Evolutionary conservation across 345 rosid species (phyloP).

Genomic region (Erysimum cheiranthoides): DNA sequence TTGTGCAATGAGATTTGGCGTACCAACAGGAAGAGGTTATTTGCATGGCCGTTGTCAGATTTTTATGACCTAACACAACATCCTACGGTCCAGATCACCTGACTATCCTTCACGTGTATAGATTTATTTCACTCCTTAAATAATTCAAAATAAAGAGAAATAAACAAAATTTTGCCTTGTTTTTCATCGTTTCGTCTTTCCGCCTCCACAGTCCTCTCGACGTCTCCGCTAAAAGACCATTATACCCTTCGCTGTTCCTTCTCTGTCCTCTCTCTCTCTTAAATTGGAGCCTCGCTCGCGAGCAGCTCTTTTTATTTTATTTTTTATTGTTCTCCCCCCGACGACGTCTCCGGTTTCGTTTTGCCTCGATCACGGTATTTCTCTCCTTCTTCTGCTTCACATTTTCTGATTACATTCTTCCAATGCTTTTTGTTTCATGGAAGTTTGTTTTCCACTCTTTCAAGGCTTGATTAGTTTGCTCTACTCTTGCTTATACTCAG

Average conservation of each 20-base stretch:
- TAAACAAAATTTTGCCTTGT: background rate
- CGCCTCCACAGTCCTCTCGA: slow-evolving; percentile 46
- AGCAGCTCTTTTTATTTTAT: background rate
- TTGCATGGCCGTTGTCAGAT: slow-evolving; percentile 45
- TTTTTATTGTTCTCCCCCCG: background rate
- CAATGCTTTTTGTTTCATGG: slow-evolving; percentile 1
- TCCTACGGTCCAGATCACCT: slow-evolving; percentile 38
- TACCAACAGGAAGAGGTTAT: slow-evolving; percentile 36
- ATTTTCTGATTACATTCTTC: slow-evolving; percentile 13
- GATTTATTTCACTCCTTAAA: background rate
- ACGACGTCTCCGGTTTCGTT: slow-evolving; percentile 24
- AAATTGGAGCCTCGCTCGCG: background rate
- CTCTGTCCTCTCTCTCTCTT: slow-evolving; percentile 4
- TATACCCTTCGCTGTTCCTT: slow-evolving; percentile 28
- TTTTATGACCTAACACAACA: slow-evolving; percentile 15
- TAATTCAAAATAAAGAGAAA: background rate
- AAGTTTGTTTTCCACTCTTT: background rate
- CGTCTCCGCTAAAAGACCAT: slow-evolving; percentile 46
- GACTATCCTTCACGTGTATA: slow-evolving; percentile 37
- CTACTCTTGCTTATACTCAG: slow-evolving; percentile 19
- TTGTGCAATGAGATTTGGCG: slow-evolving; percentile 40
- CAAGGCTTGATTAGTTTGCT: slow-evolving; percentile 10
- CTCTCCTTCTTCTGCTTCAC: slow-evolving; percentile 10
- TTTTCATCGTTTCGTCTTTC: slow-evolving; percentile 10
- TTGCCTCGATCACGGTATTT: slow-evolving; percentile 41